These are phyloP conservation scores for Arachnopeziza araneosa DNA, from an alignment of 2,329 filamentous ascomycete genomes.

Conservation along the genomic window DNA sequence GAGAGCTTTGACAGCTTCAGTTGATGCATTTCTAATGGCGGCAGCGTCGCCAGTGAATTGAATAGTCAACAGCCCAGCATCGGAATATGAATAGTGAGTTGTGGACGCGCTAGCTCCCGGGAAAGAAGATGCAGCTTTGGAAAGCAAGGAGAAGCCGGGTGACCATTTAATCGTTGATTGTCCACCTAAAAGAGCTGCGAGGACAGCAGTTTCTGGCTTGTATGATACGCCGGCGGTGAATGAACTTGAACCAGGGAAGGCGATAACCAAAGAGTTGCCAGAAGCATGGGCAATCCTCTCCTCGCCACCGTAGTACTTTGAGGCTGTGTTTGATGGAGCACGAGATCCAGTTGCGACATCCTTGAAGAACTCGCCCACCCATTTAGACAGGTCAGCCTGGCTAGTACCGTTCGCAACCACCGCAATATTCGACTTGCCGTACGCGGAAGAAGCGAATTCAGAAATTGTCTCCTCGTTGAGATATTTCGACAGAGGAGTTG, in stretches of 20 bases:
- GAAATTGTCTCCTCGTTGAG: slow-evolving; percentile 69
- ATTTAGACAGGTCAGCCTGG: slow-evolving; percentile 72
- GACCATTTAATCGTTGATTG: slow-evolving; percentile 94
- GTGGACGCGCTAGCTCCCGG: slow-evolving; percentile 65
- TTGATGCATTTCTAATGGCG: slow-evolving; percentile 67
- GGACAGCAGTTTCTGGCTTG: slow-evolving; percentile 86
- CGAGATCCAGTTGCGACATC: slow-evolving; percentile 52
- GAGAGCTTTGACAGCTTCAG: slow-evolving; percentile 72
- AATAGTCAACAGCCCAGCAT: slow-evolving; percentile 84
- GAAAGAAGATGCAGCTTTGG: slow-evolving; percentile 66
- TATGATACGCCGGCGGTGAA: slow-evolving; percentile 61
- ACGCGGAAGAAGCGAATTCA: slow-evolving; percentile 72
- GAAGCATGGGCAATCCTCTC: slow-evolving; percentile 74
- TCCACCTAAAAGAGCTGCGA: slow-evolving; percentile 84
- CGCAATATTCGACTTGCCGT: slow-evolving; percentile 85
- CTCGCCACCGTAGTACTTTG: slow-evolving; percentile 93
- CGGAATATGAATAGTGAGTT: slow-evolving; percentile 81
- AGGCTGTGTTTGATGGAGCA: slow-evolving; percentile 53
- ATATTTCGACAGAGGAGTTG: slow-evolving; percentile 72
- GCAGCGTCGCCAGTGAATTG: slow-evolving; percentile 70
- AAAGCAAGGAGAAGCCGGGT: slow-evolving; percentile 82
- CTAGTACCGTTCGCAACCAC: slow-evolving; percentile 85
- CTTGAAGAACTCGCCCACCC: slow-evolving; percentile 90
- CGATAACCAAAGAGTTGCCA: slow-evolving; percentile 82
- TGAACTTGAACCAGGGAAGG: slow-evolving; percentile 84